Evolutionary conservation across 2,329 filamentous ascomycete genomes (phyloP), one percentile per base, ranked within the genome.

Genomic region (Alternaria tenuissima): DNA sequence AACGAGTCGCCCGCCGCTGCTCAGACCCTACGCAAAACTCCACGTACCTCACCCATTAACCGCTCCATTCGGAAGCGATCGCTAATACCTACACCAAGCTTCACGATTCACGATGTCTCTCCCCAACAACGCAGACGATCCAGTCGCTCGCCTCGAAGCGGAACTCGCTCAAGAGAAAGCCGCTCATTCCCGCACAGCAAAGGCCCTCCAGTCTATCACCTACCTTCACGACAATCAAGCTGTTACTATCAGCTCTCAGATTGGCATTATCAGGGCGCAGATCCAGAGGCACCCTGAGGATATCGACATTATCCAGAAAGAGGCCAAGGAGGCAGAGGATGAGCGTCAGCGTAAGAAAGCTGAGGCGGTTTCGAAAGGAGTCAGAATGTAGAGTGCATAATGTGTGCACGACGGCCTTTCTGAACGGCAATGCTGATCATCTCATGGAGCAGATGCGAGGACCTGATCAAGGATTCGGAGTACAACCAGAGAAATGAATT

Each of bases 261-360:
- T 36, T n/a, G 16, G 28, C 28, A 53, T 34, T 39, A 53, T 53
- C 16, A 53, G 20, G 28, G 20, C 39, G 26, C 51, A 44, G 39
- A 53, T 53, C 8, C 28, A 32, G 14, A 18, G 14, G 39, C 51
- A 53, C 12, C 51, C 51, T 6, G 39, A 53, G 14, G 51, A 53
- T 11, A 53, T 7, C 28, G 39, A 20, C 2, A 7, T 36, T 4
- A 44, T 53, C 3, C 26, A 53, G 16, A 1, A 24, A 14, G 26
- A 43, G 11, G 51, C 51, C 18, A 53, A 14, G 26, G 14, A 24
- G 12, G 51, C 51, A 14, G 51, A 53, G 41, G 39, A 43, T 0
- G 39, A 53, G 0, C 51, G 51, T 7, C 30, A 43, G 39, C 38
- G 51, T 2, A 53, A 12, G 18, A 36, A n/a, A 24, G 5, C 18